Evolutionary conservation across 1,284 basidiomycete genomes (phyloP).

Genomic region (Trichosporon ovoides): DNA sequence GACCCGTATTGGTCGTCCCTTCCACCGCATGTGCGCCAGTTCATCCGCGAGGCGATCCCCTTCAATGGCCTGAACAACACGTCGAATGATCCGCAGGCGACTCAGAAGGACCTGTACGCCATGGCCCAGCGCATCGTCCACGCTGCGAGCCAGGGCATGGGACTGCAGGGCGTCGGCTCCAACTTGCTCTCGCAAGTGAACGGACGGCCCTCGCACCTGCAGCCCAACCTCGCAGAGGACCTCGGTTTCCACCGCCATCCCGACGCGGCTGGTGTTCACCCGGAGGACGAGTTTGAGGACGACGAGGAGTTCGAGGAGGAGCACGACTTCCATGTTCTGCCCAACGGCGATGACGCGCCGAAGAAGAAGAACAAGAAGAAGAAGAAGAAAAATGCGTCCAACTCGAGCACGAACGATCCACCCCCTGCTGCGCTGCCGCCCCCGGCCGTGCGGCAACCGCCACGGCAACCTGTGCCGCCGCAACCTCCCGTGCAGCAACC

Average conservation of each 20-base stretch:
- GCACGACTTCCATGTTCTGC: slow-evolving; percentile 22
- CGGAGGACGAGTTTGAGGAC: slow-evolving; percentile 51
- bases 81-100: slow-evolving; percentile 30
- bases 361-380: slow-evolving; percentile 56
- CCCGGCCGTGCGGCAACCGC: slow-evolving; percentile 38
- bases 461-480: slow-evolving; percentile 38
- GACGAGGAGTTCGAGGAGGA: slow-evolving; percentile 44
- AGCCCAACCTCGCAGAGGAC: slow-evolving; percentile 48
- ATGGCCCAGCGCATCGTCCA: slow-evolving; percentile 62
- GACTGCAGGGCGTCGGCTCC: slow-evolving; percentile 42
- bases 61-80: slow-evolving; percentile 37
- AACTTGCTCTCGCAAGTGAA: slow-evolving; percentile 33
- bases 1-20: slow-evolving; percentile 59
- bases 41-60: slow-evolving; percentile 57
- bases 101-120: slow-evolving; percentile 56
- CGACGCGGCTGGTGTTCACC: slow-evolving; percentile 28
- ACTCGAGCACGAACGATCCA: slow-evolving; percentile 28
- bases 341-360: slow-evolving; percentile 39
- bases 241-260: slow-evolving; percentile 53
- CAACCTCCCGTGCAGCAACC: slow-evolving; percentile 28
- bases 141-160: slow-evolving; percentile 54
- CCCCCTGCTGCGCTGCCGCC: slow-evolving; percentile 43
- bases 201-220: slow-evolving; percentile 29
- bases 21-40: slow-evolving; percentile 55
- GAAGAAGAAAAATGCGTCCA: slow-evolving; percentile 50